Conservation (phyloP, 2,329 filamentous ascomycete species). For the Colletotrichum sp. region DNA sequence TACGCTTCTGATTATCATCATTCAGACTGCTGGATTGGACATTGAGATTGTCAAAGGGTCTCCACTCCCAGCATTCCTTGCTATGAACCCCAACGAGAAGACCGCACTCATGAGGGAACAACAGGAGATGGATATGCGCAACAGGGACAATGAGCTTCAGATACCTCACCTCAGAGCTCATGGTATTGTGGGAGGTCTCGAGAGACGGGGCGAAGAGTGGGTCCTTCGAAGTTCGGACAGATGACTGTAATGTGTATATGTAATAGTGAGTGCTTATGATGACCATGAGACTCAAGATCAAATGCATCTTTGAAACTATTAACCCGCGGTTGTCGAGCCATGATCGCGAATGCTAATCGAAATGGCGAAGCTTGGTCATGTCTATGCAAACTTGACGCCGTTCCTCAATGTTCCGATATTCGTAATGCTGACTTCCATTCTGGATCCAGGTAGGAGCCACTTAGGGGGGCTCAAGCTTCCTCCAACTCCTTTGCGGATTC, state of each 20-base stretch:
- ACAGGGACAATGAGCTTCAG: neutral
- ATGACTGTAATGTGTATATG: neutral
- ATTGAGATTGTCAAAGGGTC: conserved; percentile 14
- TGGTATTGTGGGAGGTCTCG: neutral
- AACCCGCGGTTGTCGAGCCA: neutral
- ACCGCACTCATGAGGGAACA: neutral
- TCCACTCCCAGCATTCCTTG: neutral
- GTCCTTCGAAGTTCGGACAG: neutral
- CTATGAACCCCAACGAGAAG: neutral
- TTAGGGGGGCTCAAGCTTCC: conserved; percentile 45
- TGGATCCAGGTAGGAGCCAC: conserved; percentile 41
- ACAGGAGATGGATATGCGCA: neutral
- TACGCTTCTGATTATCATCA: neutral
- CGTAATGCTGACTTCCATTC: conserved; percentile 42
- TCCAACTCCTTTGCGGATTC: conserved; percentile 36
- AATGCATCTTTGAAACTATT: neutral
- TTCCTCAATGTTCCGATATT: conserved; percentile 46
- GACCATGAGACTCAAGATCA: neutral
- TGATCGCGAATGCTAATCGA: neutral
- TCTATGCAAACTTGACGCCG: conserved; percentile 29
- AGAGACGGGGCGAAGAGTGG: neutral
- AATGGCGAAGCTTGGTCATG: neutral
- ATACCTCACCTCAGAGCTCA: neutral
- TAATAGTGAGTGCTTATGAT: neutral
- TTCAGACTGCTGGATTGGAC: neutral